Conservation (phyloP, 2,329 filamentous ascomycete genomes). For the Phialophora expanda region DNA sequence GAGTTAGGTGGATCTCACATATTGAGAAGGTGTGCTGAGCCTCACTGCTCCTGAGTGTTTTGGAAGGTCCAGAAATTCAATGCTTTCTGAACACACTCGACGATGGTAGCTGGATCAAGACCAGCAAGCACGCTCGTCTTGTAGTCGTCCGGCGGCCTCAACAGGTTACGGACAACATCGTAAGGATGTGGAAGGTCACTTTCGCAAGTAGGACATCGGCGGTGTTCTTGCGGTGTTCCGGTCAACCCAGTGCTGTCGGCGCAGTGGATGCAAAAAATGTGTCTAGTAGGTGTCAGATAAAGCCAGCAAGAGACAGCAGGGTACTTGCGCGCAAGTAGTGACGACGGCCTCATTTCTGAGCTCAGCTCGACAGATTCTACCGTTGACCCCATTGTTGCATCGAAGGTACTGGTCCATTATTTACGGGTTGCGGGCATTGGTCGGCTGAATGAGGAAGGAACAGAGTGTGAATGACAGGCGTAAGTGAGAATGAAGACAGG, state of each 20-base stretch:
- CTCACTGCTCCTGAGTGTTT: constrained; percentile 77
- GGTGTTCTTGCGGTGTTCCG: constrained; percentile 57
- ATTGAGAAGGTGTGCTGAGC: not conserved
- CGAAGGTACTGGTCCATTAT: constrained; percentile 77
- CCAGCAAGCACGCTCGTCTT: constrained; percentile 86
- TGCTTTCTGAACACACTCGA: constrained; percentile 82
- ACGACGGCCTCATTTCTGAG: constrained; percentile 76
- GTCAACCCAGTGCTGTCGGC: constrained; percentile 69
- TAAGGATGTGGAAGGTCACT: constrained; percentile 71
- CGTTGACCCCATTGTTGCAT: constrained; percentile 70
- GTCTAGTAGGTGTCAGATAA: constrained; percentile 57
- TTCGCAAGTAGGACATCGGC: constrained; percentile 77
- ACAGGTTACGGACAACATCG: constrained; percentile 72
- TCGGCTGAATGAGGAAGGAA: not conserved
- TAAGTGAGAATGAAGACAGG: not conserved
- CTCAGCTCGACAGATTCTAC: constrained; percentile 68
- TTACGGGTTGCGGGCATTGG: constrained; percentile 63
- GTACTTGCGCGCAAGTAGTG: constrained; percentile 79
- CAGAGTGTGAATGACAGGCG: constrained; percentile 18
- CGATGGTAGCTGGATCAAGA: constrained; percentile 77
- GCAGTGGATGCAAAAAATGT: constrained; percentile 83
- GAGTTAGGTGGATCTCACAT: not conserved
- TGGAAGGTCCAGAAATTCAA: constrained; percentile 88
- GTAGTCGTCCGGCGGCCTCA: constrained; percentile 85
- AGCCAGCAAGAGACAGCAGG: constrained; percentile 6